phyloP scores from a whole-genome alignment of 1,284 basidiomycete genomes.

The Tylopilus orsonianus region DNA sequence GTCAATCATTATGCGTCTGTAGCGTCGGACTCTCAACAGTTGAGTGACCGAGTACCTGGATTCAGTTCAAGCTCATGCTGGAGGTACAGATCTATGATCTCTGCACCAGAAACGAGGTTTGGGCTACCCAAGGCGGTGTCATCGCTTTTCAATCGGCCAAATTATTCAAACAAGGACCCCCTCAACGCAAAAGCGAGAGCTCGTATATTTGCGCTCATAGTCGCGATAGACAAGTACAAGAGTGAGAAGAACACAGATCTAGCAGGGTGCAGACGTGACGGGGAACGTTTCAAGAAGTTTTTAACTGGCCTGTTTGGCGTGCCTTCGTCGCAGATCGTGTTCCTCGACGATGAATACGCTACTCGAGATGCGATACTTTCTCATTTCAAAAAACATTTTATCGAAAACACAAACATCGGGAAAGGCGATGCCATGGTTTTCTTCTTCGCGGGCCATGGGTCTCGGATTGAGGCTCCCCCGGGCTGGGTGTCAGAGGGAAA shows the following conservation, averaged over 20 bases:
- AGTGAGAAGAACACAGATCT: background rate
- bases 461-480: background rate
- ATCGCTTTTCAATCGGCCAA: too few species aligned
- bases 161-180: background rate
- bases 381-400: background rate
- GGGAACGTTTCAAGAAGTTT: background rate
- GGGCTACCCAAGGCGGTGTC: background rate
- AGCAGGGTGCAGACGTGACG: background rate
- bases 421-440: slow-evolving; percentile 2
- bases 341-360: background rate
- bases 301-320: background rate
- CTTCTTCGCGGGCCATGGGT: slow-evolving; percentile 3
- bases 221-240: slow-evolving; percentile 1
- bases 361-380: slow-evolving; percentile 1
- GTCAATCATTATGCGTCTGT: background rate
- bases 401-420: background rate
- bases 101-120: background rate
- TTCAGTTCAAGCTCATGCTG: background rate
- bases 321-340: background rate
- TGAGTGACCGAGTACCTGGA: background rate
- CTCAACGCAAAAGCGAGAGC: background rate
- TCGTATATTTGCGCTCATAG: slow-evolving; percentile 1
- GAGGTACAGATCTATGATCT: background rate
- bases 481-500: background rate
- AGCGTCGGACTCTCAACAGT: background rate